Percentiles rank a stretch among this genome's conserved stretches.
phyloP scores from a whole-genome alignment of 2,329 filamentous ascomycete species.

The Daldinia sp. region DNA sequence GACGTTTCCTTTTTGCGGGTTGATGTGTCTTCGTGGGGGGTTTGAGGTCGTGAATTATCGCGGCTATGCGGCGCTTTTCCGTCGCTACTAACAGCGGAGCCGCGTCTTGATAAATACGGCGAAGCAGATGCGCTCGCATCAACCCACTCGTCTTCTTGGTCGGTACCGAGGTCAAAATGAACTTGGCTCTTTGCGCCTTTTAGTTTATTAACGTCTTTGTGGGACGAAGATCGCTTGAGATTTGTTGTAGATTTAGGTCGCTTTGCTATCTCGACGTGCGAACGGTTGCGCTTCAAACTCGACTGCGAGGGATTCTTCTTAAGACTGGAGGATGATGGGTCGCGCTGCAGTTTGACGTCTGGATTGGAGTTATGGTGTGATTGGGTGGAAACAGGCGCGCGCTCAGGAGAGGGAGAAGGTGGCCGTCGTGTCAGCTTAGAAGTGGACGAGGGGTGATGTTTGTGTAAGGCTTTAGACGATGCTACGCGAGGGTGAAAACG shows the following conservation, averaged over 20 bases:
- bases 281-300: conserved; percentile 65
- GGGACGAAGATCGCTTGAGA: conserved; percentile 62
- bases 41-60: conserved; percentile 49
- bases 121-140: conserved; percentile 71
- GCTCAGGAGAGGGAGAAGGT: conserved; percentile 55
- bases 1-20: conserved; percentile 35
- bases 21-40: conserved; percentile 43
- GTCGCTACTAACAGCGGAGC: conserved; percentile 59
- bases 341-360: conserved; percentile 59
- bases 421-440: conserved; percentile 55
- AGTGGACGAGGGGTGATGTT: conserved; percentile 49
- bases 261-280: conserved; percentile 63
- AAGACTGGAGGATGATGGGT: conserved; percentile 55
- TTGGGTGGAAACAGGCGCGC: conserved; percentile 45
- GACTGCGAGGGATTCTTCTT: conserved; percentile 64
- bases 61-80: conserved; percentile 46
- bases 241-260: conserved; percentile 60
- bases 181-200: conserved; percentile 60
- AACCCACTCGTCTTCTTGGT: conserved; percentile 69
- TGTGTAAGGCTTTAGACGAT: conserved; percentile 61
- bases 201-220: conserved; percentile 57
- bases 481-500: conserved; percentile 62
- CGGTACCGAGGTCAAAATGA: conserved; percentile 69
- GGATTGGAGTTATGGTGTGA: conserved; percentile 59
- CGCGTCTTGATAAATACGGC: conserved; percentile 61